Evolutionary conservation across 2,329 filamentous ascomycete species (phyloP), one percentile per base, ranked within the genome.

Genomic region (Venturiaceae sp.): DNA sequence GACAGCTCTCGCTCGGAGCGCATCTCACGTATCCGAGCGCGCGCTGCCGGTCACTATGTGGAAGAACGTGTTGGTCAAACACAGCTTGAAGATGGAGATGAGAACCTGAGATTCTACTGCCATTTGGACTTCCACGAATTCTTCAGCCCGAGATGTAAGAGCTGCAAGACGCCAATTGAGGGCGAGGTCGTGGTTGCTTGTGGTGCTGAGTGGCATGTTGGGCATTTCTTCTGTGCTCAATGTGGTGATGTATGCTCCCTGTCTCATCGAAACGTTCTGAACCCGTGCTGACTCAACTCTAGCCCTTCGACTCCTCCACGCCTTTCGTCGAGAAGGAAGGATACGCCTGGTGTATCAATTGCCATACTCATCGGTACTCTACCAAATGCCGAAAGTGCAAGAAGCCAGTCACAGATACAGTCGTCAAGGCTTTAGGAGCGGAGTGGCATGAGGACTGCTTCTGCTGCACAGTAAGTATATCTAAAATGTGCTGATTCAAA

Each of bases 151-250:
- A 85, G 90, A 44, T 99, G 94, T 80, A 94, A 94, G 75, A 91
- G 89, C 71, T 99, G 94, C 81, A 91, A 88, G 71, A 99, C 94
- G 7, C 92, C 94, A 3, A 99, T 99, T 67, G 85, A 97, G 64
- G 92, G 92, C 44, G 92, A 97, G 73, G 90, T 97, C 64, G 86
- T 96, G 33, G 86, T 96, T 14, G 94, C 94, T 1, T 90, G 95
- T 59, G 94, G 94, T 1, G 83, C 86, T n/a, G 91, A 96, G 74
- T 99, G 90, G 89, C 94, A 99, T 71, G 88, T 89, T 57, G 94
- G 94, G 0, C 94, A 99, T 74, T 99, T 99, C 76, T 99, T 99
- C 81, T 99, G 94, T 69, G 94, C 94, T 44, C 91, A 99, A 78
- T 99, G 94, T 70, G 94, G 94, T 64, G 92, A 99, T 75, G 75